Percentiles rank a stretch among this genome's conserved stretches.
Evolutionary conservation across 1,284 basidiomycete genomes (phyloP).

Genomic region (Tilletiopsis washingtonensis): DNA sequence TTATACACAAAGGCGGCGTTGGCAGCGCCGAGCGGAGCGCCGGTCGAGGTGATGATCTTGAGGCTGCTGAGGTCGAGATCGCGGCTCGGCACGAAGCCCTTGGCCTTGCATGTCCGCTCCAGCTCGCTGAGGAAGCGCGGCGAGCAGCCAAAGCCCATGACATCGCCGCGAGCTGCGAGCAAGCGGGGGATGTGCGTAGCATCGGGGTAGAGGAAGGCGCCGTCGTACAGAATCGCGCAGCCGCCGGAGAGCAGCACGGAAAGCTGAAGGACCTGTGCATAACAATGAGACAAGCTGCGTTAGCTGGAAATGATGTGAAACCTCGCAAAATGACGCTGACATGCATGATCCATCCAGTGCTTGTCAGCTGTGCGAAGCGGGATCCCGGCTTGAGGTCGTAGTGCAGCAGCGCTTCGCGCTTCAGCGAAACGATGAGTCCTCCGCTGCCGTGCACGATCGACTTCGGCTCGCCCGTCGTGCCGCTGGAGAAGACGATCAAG

Average conservation of each 20-base stretch:
- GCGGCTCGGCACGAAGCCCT: slow-evolving; percentile 2
- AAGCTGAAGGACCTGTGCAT: slow-evolving; percentile 38
- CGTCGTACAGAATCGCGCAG: slow-evolving; percentile 43
- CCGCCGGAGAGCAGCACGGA: slow-evolving; percentile 28
- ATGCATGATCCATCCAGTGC: slow-evolving; percentile 45
- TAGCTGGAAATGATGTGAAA: no score
- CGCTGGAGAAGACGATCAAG: slow-evolving; percentile 39
- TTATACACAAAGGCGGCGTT: slow-evolving; percentile 37
- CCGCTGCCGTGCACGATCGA: slow-evolving; percentile 42
- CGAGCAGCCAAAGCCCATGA: slow-evolving; percentile 36
- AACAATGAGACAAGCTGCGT: no score
- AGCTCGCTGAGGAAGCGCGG: slow-evolving; percentile 30
- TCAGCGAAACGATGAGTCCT: slow-evolving; percentile 24
- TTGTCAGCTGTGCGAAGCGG: slow-evolving; percentile 40
- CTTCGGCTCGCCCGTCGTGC: slow-evolving; percentile 46
- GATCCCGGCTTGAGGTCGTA: slow-evolving; percentile 28
- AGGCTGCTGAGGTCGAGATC: slow-evolving; percentile 26
- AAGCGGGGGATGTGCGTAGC: slow-evolving; percentile 29
- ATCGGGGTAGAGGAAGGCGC: slow-evolving; percentile 42
- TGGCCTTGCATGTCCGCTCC: slow-evolving; percentile 11
- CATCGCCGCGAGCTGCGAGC: no score
- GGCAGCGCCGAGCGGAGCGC: slow-evolving; percentile 36
- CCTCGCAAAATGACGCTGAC: no score
- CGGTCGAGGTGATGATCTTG: slow-evolving; percentile 39
- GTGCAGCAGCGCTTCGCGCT: slow-evolving; percentile 23